Conservation (phyloP, 2,329 filamentous ascomycete genomes). For the Gnomoniopsis sp. region DNA sequence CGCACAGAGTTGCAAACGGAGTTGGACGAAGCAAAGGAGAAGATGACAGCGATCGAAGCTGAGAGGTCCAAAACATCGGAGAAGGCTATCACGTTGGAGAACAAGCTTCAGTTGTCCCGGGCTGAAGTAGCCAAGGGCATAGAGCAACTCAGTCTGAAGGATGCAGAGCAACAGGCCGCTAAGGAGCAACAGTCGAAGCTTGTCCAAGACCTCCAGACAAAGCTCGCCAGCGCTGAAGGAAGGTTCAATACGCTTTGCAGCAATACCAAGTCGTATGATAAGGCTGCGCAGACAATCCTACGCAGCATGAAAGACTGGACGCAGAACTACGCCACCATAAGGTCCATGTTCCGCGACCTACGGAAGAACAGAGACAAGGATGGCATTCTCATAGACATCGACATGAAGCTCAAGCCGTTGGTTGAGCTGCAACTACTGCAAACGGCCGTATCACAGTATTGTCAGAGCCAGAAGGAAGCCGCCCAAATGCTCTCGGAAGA, state of each 20-base stretch:
- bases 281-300: conserved; percentile 1
- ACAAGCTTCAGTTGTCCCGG: conserved; percentile 1
- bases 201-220: conserved; percentile 2
- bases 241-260: conserved; percentile 1
- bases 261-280: conserved; percentile 7
- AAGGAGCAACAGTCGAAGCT: neutral
- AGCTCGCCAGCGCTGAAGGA: conserved; percentile 1
- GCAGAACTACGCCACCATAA: neutral
- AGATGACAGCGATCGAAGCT: conserved; percentile 18
- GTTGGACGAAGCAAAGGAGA: conserved; percentile 24
- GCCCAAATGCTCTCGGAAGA: neutral
- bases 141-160: neutral
- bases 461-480: neutral
- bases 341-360: neutral
- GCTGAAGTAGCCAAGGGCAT: neutral
- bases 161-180: neutral
- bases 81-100: conserved; percentile 9
- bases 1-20: conserved; percentile 24
- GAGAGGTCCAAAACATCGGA: neutral
- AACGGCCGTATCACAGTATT: conserved; percentile 7
- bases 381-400: neutral
- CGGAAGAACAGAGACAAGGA: neutral
- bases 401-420: conserved; percentile 11
- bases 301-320: conserved; percentile 10
- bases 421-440: conserved; percentile 12